Base-by-base conservation (phyloP, 805 yeast species). In the Candida cerambycidarum region DNA sequence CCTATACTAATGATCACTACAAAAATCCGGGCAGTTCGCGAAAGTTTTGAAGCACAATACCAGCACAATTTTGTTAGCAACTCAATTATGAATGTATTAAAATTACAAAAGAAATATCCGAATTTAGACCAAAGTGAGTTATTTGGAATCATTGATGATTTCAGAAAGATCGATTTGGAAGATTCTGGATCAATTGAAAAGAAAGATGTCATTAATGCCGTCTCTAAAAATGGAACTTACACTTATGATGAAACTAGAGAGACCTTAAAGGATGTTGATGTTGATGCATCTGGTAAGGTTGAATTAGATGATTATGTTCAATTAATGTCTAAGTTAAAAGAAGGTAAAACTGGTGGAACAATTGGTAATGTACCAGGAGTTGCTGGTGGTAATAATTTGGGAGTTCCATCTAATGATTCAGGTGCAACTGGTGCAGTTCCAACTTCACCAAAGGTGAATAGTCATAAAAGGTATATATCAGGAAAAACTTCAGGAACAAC, bases 131-230 rank as follows among this genome's bases (percentile, higher is more conserved):
- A 93, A 63, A 87, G 86, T 52, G 97, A 90, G 51, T 72, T 93
- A 37, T 90, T 92, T 62, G 75, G 71, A 29, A 77, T 93, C 44
- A 86, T 92, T 56, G 97, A 92, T 45, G 85, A 84, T 53, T 93
- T 93, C 72, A 56, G 96, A 56, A 68, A 71, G 46, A 84, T 93
- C 52, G 99, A 93, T 56, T 54, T 83, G 25, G 95, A 92, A 34
- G 99, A 92, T 57, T 82, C 85, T 54, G 99, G 99, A 9, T 89
- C 89, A 80, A 89, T 84, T 31, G 97, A 92, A 59, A 92, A 92
- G 67, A 89, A 85, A 59, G 85, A 84, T 44, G 95, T 87, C 28
- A 83, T 92, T 61, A 90, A 89, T 60, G 79, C 89, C 3, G 81
- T 89, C 30, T 80, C 95, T 17, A 79, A 80, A 43, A 65, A 81